Conservation (phyloP, 2,329 filamentous ascomycete species). For the Colletotrichum chlorophyti region DNA sequence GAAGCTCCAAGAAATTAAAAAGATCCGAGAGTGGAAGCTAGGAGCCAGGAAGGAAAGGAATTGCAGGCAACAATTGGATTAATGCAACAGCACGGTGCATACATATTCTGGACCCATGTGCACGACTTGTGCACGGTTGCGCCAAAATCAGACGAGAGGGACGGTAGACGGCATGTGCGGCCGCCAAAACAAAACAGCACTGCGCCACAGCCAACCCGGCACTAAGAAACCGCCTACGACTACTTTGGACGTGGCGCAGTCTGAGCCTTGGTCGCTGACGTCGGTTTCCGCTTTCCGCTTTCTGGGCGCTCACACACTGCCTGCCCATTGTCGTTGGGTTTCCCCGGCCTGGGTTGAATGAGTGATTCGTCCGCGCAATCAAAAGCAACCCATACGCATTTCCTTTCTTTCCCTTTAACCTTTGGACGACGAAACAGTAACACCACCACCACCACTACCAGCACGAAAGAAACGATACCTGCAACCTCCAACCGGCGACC, state of each 20-base stretch:
- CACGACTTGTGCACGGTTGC: too few relatives aligned
- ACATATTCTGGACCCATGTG: too few relatives aligned
- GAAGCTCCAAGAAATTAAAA: too few relatives aligned
- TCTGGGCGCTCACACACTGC: too few relatives aligned
- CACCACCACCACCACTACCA: not conserved
- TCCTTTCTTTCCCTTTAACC: constrained; percentile 1
- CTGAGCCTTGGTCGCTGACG: constrained; percentile 30
- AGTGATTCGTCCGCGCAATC: constrained; percentile 27
- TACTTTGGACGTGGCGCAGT: constrained; percentile 9
- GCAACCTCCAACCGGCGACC: too few relatives aligned
- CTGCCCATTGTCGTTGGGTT: constrained; percentile 21
- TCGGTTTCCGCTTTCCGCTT: constrained; percentile 31
- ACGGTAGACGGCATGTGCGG: not conserved
- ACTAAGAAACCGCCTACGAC: not conserved
- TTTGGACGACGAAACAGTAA: constrained; percentile 27
- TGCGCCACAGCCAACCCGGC: constrained; percentile 16
- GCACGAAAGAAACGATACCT: constrained; percentile 8
- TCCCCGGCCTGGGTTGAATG: constrained; percentile 11
- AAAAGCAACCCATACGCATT: constrained; percentile 9
- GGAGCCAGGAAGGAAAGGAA: too few relatives aligned
- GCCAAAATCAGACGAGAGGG: not conserved
- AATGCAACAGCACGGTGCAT: too few relatives aligned
- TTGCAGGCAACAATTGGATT: not conserved
- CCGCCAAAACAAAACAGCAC: not conserved
- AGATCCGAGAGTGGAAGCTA: too few relatives aligned